Conservation (phyloP, 345 rosid species). For the Boechera divaricarpa region DNA sequence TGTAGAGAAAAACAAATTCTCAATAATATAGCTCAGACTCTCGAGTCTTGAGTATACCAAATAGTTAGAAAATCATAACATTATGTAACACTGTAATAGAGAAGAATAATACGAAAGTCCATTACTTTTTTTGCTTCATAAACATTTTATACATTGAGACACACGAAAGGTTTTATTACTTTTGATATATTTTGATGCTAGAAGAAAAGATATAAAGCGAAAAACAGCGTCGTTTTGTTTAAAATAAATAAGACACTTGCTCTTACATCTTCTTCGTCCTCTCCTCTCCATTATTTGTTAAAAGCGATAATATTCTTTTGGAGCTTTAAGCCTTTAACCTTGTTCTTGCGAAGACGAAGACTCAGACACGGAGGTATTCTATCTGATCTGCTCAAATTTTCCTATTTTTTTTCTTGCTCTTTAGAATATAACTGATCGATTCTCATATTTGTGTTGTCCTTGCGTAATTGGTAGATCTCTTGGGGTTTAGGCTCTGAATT, state of each 20-base stretch:
- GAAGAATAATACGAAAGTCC: not conserved
- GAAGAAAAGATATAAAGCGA: not conserved
- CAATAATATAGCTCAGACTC: not conserved
- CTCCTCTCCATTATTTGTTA: not conserved
- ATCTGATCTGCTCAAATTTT: constrained; percentile 31
- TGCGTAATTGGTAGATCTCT: constrained; percentile 31
- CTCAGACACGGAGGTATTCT: constrained; percentile 29
- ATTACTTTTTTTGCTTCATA: not conserved
- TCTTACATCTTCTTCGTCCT: not conserved
- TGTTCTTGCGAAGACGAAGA: not conserved
- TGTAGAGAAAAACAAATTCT: not conserved
- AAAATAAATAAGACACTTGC: not conserved
- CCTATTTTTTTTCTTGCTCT: not conserved
- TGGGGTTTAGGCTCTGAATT: constrained; percentile 21
- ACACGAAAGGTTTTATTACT: not conserved
- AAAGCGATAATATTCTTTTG: constrained; percentile 13
- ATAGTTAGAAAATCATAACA: not conserved
- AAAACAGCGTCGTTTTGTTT: constrained; percentile 26
- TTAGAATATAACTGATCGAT: not conserved
- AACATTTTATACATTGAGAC: not conserved
- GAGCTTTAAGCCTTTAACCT: not conserved
- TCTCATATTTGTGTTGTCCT: not conserved
- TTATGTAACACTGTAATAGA: not conserved
- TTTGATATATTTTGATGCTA: not conserved
- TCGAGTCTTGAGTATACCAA: not conserved